A percentile compares a stretch with the other conserved stretches of the same genome.
These are phyloP conservation scores for Phytophthora parvispora DNA, from an alignment of 352 stramenopile genomes.

Conservation along the genomic window DNA sequence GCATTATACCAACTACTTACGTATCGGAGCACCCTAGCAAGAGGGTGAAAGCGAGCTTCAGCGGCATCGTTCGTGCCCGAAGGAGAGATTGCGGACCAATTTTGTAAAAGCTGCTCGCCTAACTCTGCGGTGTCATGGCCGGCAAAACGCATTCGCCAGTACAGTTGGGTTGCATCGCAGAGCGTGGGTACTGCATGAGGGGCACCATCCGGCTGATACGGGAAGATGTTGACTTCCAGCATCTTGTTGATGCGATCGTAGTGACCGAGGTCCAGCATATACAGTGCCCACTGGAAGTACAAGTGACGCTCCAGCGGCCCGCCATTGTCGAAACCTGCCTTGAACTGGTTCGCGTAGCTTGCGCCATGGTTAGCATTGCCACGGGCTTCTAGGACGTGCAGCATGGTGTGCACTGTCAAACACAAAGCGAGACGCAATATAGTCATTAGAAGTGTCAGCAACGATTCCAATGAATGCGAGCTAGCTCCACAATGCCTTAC, in stretches of 20 bases:
- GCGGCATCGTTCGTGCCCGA: slow-evolving; percentile 19
- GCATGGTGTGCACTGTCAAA: slow-evolving; percentile 78
- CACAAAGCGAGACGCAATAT: not conserved
- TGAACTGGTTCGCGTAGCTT: slow-evolving; percentile 86
- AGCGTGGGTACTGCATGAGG: slow-evolving; percentile 65
- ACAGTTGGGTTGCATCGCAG: slow-evolving; percentile 83
- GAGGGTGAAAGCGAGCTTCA: slow-evolving; percentile 49
- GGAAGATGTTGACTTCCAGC: slow-evolving; percentile 79
- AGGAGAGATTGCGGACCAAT: slow-evolving; percentile 52
- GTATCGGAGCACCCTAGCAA: slow-evolving; percentile 66
- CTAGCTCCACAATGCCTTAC: slow-evolving; percentile 48
- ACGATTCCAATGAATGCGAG: not conserved
- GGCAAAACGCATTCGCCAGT: slow-evolving; percentile 87
- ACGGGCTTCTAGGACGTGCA: slow-evolving; percentile 80
- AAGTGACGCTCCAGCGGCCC: slow-evolving; percentile 76
- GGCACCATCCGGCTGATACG: slow-evolving; percentile 43
- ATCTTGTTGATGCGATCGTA: slow-evolving; percentile 90
- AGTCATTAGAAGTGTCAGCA: not conserved
- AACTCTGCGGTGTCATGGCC: slow-evolving; percentile 66
- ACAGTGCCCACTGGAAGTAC: slow-evolving; percentile 89
- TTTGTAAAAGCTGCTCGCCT: slow-evolving; percentile 64
- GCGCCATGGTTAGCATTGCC: slow-evolving; percentile 89
- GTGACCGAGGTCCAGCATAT: slow-evolving; percentile 81
- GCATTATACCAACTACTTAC: slow-evolving; percentile 35
- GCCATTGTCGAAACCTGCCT: slow-evolving; percentile 83